Base-by-base conservation (phyloP, 768 basidiomycete species). In the Agaricus sinodeliciosus region DNA sequence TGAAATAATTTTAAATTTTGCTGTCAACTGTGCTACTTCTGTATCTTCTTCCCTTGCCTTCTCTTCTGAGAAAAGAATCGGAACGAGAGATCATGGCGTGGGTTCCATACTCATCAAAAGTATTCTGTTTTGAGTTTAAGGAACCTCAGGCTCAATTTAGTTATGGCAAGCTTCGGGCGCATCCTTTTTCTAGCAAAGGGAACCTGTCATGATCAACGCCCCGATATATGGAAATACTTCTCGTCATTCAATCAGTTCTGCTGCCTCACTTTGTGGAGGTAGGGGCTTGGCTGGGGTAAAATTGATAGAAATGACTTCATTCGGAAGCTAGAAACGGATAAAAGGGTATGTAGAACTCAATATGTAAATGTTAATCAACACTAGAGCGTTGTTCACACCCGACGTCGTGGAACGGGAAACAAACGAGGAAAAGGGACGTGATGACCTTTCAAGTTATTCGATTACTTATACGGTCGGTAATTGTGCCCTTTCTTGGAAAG, bases 61-160 rank as follows among this genome's bases (percentile, higher is more conserved):
- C 50, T 51, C 50, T 51, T 49, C 48, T 49, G 39, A 42, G 37
- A 40, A 26, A 49, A 49, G 37, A 35, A 49, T 40, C 48, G 47
- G 47, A 48, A 48, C 16, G 47, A 34, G 36, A 48, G 47, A 48
- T 48, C 47, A 48, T 48, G 9, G 47, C 36, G 35, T 48, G 35
- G 47, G 47, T 49, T 49, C 39, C 39, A 49, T 40, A 41, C 40
- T 41, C 39, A 37, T 49, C 39, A 22, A 39, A 40, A 37, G 25
- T 19, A 9, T 48, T 48, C 48, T 37, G 36, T 41, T 40, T 49
- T 48, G 47, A 48, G 37, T 40, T 41, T 50, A 8, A 48, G 48
- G 48, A 42, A 43, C 31, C 41, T 43, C 27, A 43, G 26, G 41
- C 49, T 50, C 49, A 18, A 50, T 50, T 50, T 50, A 43, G 49